Percentiles rank a stretch among this genome's conserved stretches.
Evolutionary conservation across 140 eudicot genomes (phyloP).

Genomic region (Artemisia princeps): DNA sequence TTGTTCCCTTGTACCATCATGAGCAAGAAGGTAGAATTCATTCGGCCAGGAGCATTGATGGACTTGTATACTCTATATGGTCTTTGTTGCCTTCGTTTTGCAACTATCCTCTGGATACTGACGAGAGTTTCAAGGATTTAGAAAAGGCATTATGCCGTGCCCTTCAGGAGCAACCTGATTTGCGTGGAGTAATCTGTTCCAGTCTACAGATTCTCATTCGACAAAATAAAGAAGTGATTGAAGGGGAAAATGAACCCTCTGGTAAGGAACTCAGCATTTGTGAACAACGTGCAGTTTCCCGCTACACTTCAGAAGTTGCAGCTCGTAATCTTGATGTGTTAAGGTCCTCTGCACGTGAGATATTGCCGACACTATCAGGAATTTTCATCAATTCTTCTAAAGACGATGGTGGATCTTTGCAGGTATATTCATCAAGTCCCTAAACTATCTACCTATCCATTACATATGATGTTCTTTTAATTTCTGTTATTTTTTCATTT

Average conservation of each 20-base stretch:
- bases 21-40: slow-evolving; percentile 54
- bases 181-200: slow-evolving; percentile 64
- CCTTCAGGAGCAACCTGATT: slow-evolving; percentile 56
- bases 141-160: slow-evolving; percentile 49
- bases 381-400: slow-evolving; percentile 51
- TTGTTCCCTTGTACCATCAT: slow-evolving; percentile 38
- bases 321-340: slow-evolving; percentile 46
- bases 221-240: slow-evolving; percentile 58
- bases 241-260: slow-evolving; percentile 34
- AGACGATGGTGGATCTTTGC: slow-evolving; percentile 78
- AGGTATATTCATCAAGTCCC: slow-evolving; percentile 21
- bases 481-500: neutral
- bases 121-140: slow-evolving; percentile 61
- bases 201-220: slow-evolving; percentile 59
- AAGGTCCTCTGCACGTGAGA: slow-evolving; percentile 56
- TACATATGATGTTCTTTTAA: no score
- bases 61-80: slow-evolving; percentile 70
- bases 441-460: neutral
- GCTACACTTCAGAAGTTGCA: slow-evolving; percentile 54
- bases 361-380: slow-evolving; percentile 52
- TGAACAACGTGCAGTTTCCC: slow-evolving; percentile 8
- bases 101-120: slow-evolving; percentile 72
- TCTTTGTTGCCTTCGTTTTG: slow-evolving; percentile 85
- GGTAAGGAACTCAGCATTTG: slow-evolving; percentile 29
- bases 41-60: slow-evolving; percentile 68